Evolutionary conservation across 768 basidiomycete species (phyloP), one percentile per base, ranked within the genome.

Genomic region (Suillus brevipes): DNA sequence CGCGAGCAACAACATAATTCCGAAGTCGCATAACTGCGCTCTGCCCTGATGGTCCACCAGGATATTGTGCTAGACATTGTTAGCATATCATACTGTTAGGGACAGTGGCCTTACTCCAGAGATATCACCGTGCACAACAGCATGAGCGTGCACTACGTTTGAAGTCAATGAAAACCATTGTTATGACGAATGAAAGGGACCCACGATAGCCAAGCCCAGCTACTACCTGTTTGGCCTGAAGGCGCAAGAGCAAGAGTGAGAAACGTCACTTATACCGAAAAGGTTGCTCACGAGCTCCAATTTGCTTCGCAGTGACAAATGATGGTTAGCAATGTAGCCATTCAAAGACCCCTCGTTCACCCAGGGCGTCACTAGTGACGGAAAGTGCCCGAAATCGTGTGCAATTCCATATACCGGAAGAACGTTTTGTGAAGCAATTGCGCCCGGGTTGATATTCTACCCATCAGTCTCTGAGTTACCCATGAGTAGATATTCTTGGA

Each of bases 311-410:
- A 67, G 25, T 14, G 58, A 36, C 7, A 71, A 63, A 23, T 34
- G n/a, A 23, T 55, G 28, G 7, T 58, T 56, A 10, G 23, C 20
- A 23, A 72, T 63, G 43, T 71, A 74, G 13, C 57, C 57, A 9
- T 60, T 71, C 47, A 75, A 60, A 1, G 63, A 64, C 6, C 74
- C 74, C 61, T 73, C 67, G 18, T 73, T 68, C 49, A 68, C 47
- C 73, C 73, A 74, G 0, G 73, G 73, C 23, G 65, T 70, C 25
- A 74, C 72, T 58, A 74, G 63, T 12, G 73, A 68, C 10, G 60
- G 61, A 38, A 72, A 66, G 9, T 61, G 64, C 6, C 73, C 73
- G 61, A 73, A 74, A 13, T 62, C 67, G 18, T 60, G 23, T 4
- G 62, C 66, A 18, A 68, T 59, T 16, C 73, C 73, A 62, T 66